These are phyloP conservation scores for Dioscorea alata DNA, from an alignment of 106 monocot genomes.

Conservation along the genomic window DNA sequence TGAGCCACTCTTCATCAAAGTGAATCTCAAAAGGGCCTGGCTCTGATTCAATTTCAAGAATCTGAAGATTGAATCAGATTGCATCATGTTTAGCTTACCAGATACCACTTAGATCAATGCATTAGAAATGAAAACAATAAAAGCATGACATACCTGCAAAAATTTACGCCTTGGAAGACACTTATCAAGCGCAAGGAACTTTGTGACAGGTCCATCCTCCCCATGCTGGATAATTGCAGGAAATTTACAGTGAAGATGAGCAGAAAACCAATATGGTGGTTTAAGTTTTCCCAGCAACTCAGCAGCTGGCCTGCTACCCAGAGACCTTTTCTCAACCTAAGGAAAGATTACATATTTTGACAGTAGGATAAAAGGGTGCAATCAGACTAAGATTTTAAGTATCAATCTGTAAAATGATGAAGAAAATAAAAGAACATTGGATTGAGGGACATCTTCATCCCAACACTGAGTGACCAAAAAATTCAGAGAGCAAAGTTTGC, in stretches of 20 bases:
- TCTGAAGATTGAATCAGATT: conserved; percentile 26
- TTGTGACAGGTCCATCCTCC: conserved; percentile 71
- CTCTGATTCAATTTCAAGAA: conserved; percentile 79
- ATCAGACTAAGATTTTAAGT: too few species aligned
- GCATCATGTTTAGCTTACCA: background rate
- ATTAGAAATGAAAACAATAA: background rate
- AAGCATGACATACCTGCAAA: conserved; percentile 51
- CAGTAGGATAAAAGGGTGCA: too few species aligned
- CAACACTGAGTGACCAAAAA: too few species aligned
- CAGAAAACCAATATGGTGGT: conserved; percentile 86
- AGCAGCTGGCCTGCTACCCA: conserved; percentile 84
- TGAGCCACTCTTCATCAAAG: conserved; percentile 96
- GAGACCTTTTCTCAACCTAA: conserved; percentile 64
- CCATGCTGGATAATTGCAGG: conserved; percentile 80
- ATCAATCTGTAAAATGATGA: too few species aligned
- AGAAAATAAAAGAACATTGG: too few species aligned
- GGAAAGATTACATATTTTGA: conserved; percentile 3
- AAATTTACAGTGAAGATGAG: conserved; percentile 95
- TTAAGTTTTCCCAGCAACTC: conserved; percentile 59
- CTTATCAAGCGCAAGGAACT: conserved; percentile 97
- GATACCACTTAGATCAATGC: background rate
- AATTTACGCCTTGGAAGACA: conserved; percentile 70
- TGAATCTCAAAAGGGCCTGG: conserved; percentile 76
- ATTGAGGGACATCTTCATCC: too few species aligned
- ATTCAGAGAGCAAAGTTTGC: too few species aligned